Base-by-base conservation (phyloP, 441 rosid genomes). In the Syzygium syzygioides region DNA sequence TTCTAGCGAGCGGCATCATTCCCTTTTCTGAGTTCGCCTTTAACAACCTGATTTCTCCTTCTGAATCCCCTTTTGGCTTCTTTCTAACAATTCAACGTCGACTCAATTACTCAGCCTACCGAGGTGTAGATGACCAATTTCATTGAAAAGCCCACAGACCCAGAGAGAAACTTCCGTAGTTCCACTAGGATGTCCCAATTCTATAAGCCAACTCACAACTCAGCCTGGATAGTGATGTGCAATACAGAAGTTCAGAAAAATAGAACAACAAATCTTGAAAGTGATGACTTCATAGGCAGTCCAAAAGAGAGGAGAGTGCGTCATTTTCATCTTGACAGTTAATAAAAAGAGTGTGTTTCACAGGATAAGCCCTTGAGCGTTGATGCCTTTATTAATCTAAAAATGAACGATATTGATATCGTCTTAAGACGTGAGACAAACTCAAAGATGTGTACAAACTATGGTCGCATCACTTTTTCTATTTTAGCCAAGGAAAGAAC, bases 391-490 rank as follows among this genome's bases (percentile, higher is more conserved):
- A 71, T 37, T 71, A 71, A 71, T 41, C 52, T 76, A 25, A 3
- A 23, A 37, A 76, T 23, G 28, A 41, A 23, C 18, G 0, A 26
- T 23, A 10, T 45, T 23, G 28, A 41, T 37, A 41, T 37, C 26
- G 1, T 37, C 26, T 76, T 76, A 76, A 66, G 76, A 76, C 83
- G 23, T 3, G n/a, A 23, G 83, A 76, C 52, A 3, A 37, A 37
- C 83, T 41, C 52, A 41, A 76, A 41, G 52, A 6, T 13, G 19
- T 37, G 83, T 23, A 20, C 17, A 41, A 41, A 76, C 50, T 13
- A 76, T 41, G 53, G 83, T 26, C 4, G 0, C 0, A 0, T 3
- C n/a, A 23, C 83, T 76, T 41, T 76, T 11, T 41, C 53, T 1
- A 12, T 76, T 76, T 71, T 41, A 41, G 17, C 53, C 5, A 0